A percentile compares a stretch with the other conserved stretches of the same genome.
These are phyloP conservation scores for Coriolopsis trogii DNA, from an alignment of 1,284 basidiomycete genomes.

Conservation along the genomic window DNA sequence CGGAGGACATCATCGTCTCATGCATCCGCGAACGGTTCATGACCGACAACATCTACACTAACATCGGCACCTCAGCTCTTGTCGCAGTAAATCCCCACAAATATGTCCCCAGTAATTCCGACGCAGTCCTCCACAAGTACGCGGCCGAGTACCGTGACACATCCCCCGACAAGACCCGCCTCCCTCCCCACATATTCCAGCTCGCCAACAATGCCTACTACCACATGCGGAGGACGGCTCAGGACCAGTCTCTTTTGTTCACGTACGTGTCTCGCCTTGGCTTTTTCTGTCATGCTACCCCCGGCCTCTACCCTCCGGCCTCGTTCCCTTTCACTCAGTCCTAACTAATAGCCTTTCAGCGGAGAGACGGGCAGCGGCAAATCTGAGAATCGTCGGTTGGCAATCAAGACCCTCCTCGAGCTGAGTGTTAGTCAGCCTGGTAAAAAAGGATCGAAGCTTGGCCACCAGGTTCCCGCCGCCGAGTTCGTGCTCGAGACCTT, in stretches of 20 bases:
- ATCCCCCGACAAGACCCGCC: constrained; percentile 43
- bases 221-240: constrained; percentile 92
- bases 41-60: constrained; percentile 82
- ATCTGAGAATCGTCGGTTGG: constrained; percentile 87
- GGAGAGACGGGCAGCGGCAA: constrained; percentile 95
- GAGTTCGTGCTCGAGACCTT: constrained; percentile 96
- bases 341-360: constrained; percentile 46
- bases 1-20: constrained; percentile 80
- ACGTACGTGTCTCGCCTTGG: constrained; percentile 53
- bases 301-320: too few relatives aligned
- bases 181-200: constrained; percentile 83
- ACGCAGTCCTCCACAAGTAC: constrained; percentile 83
- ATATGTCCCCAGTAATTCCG: constrained; percentile 79
- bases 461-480: constrained; percentile 85
- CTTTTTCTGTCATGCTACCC: background rate
- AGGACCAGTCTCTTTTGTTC: constrained; percentile 90
- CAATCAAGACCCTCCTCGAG: constrained; percentile 89
- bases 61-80: constrained; percentile 68
- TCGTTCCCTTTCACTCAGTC: too few relatives aligned
- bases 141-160: constrained; percentile 68
- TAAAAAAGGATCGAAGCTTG: constrained; percentile 92
- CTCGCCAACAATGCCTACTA: constrained; percentile 92
- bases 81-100: constrained; percentile 91
- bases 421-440: constrained; percentile 87
- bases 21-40: constrained; percentile 88